Base-by-base conservation (phyloP, 306 rosid genomes). In the Canavalia gladiata region DNA sequence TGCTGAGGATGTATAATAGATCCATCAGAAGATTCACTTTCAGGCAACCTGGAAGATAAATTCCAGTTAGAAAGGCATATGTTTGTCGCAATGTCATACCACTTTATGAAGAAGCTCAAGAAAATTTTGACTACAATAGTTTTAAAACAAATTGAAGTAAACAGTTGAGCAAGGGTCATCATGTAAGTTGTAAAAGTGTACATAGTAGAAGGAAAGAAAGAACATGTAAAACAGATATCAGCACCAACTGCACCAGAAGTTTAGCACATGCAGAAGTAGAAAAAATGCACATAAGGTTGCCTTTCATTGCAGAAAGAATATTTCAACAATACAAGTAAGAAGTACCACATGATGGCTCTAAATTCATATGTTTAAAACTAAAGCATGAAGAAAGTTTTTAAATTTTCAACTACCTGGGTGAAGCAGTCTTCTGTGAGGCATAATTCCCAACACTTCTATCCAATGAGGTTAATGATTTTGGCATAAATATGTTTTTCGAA, bases 11-110 rank as follows among this genome's bases (percentile, higher is more conserved):
- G 91, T 79, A 88, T 88, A 51, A 75, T 81, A 60, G 90, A 83
- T 78, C 97, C 98, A 82, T 92, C 97, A 68, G 95, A 91, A 80
- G 86, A 86, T 91, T 95, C 95, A 60, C 87, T 86, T 41, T 89
- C 92, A 37, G 72, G 82, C 87, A 86, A 86, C 90, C 91, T 94
- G 78, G 82, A 87, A 79, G 89, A 91, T 62, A 79, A 81, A 83
- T 86, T 77, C 60, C 74, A 74, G 87, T 90, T 82, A 77, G 92
- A 87, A 82, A 91, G 84, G 80, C 90, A 88, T 35, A 68, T 68
- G 79, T 80, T 87, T 66, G 91, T 72, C 41, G 88, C 75, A 83
- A 86, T 80, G 52, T 87, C 90, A 84, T 47, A 55, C 72, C 39
- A 90, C 94, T 90, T 92, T 82, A 82, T 89, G 89, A 50, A 91